A percentile compares a stretch with the other conserved stretches of the same genome.
These are phyloP conservation scores for Beauveria pseudobassiana DNA, from an alignment of 2,329 filamentous ascomycete genomes.

Conservation along the genomic window DNA sequence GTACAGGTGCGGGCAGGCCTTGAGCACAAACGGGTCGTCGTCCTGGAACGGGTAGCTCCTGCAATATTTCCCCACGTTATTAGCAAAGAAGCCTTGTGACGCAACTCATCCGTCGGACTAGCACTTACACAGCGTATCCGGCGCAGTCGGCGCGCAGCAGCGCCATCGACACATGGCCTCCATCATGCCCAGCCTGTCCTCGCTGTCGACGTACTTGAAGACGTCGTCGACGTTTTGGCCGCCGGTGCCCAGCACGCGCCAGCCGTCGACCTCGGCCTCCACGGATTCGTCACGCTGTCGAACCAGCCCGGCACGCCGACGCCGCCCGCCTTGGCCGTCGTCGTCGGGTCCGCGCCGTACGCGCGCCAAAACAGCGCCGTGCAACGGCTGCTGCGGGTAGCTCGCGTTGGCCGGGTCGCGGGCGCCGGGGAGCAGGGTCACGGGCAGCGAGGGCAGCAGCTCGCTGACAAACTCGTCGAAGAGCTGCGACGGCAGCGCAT, in stretches of 20 bases:
- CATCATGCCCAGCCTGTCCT: slow-evolving; percentile 80
- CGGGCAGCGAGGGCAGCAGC: slow-evolving; percentile 75
- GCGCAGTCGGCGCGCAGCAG: slow-evolving; percentile 84
- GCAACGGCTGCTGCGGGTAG: slow-evolving; percentile 87
- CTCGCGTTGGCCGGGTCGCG: slow-evolving; percentile 83
- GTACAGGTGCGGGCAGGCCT: slow-evolving; percentile 80
- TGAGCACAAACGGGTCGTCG: slow-evolving; percentile 82
- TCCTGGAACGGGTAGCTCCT: slow-evolving; percentile 97
- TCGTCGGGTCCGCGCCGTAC: slow-evolving; percentile 44
- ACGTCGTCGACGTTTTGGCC: slow-evolving; percentile 94
- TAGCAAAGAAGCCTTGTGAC: too few relatives aligned
- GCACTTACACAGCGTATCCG: slow-evolving; percentile 82
- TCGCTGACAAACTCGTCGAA: slow-evolving; percentile 77
- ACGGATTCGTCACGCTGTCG: slow-evolving; percentile 86
- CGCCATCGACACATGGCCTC: slow-evolving; percentile 92
- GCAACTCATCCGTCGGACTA: too few relatives aligned
- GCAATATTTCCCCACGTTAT: not conserved
- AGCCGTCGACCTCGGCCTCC: slow-evolving; percentile 86
- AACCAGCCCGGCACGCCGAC: slow-evolving; percentile 60
- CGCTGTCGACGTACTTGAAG: slow-evolving; percentile 77
- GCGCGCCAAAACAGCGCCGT: slow-evolving; percentile 80
- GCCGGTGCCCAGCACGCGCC: slow-evolving; percentile 76
- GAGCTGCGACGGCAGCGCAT: slow-evolving; percentile 73
- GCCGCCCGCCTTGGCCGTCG: slow-evolving; percentile 25
- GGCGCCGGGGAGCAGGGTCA: slow-evolving; percentile 80